phyloP scores from a whole-genome alignment of 2,329 filamentous ascomycete species.

The Hawksworthiomyces lignivorus region DNA sequence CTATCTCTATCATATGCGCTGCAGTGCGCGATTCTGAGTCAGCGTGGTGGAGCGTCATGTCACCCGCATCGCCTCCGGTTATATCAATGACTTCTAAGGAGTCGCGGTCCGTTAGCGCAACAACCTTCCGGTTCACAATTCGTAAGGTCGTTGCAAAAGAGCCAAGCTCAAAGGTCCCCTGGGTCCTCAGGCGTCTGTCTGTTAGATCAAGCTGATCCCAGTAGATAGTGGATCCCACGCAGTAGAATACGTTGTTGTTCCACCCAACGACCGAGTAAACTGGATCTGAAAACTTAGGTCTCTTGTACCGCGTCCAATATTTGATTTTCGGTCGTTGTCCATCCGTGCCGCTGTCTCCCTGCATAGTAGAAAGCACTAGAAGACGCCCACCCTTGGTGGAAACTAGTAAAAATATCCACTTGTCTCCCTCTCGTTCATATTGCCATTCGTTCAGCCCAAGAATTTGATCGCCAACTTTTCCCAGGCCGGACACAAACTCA shows the following conservation, averaged over 20 bases:
- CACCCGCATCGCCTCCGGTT: constrained; percentile 33
- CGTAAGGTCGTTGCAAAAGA: constrained; percentile 45
- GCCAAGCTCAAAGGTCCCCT: constrained; percentile 40
- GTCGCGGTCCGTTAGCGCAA: constrained; percentile 45
- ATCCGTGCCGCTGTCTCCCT: constrained; percentile 14
- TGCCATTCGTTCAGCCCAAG: constrained; percentile 57
- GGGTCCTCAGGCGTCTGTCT: constrained; percentile 42
- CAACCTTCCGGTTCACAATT: constrained; percentile 38
- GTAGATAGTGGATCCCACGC: constrained; percentile 44
- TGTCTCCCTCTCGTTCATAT: constrained; percentile 47
- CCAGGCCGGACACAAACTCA: constrained; percentile 48
- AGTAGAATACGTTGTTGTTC: constrained; percentile 48
- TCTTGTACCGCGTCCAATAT: constrained; percentile 48
- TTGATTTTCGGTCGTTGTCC: constrained; percentile 29
- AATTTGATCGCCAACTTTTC: constrained; percentile 49
- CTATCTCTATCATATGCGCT: constrained; percentile 38
- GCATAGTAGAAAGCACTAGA: constrained; percentile 45
- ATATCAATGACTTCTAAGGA: constrained; percentile 45
- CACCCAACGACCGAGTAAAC: constrained; percentile 51
- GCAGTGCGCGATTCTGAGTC: constrained; percentile 38
- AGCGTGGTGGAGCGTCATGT: constrained; percentile 35
- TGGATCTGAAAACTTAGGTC: constrained; percentile 31
- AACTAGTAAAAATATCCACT: constrained; percentile 56
- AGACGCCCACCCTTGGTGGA: constrained; percentile 47
- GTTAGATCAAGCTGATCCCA: constrained; percentile 46